These are phyloP conservation scores for Trichophaea hybrida DNA, from an alignment of 2,329 filamentous ascomycete species.

Conservation along the genomic window DNA sequence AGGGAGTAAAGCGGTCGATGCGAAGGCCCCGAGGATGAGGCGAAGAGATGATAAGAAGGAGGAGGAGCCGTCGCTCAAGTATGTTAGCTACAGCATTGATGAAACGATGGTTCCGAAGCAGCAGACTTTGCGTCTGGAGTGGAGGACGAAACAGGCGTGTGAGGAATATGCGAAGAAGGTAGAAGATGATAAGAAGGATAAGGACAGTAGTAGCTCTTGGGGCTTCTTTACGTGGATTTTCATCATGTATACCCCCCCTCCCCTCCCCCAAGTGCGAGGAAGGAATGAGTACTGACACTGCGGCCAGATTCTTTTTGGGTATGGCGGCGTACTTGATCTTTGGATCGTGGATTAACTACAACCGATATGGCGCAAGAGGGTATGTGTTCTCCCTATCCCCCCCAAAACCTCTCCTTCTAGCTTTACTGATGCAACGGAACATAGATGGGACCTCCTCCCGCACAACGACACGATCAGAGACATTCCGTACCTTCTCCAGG, in stretches of 20 bases:
- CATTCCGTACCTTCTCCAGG: conserved; percentile 78
- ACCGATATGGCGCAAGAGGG: conserved; percentile 76
- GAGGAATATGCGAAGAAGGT: conserved; percentile 39
- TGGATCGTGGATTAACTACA: conserved; percentile 97
- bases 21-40: conserved; percentile 11
- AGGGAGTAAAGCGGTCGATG: conserved; percentile 37
- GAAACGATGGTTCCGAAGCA: not conserved
- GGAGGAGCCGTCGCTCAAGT: conserved; percentile 50
- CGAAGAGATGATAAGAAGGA: conserved; percentile 25
- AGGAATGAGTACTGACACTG: not conserved
- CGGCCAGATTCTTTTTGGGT: conserved; percentile 60
- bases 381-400: conserved; percentile 14
- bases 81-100: conserved; percentile 55
- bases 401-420: not conserved
- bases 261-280: not conserved
- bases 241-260: conserved; percentile 54
- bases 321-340: conserved; percentile 89
- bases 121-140: conserved; percentile 44
- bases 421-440: not conserved
- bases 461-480: conserved; percentile 88
- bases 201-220: conserved; percentile 49
- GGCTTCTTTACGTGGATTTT: conserved; percentile 97
- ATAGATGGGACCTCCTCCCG: conserved; percentile 76
- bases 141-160: conserved; percentile 80
- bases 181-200: conserved; percentile 36